Percentiles rank a stretch among this genome's conserved stretches.
phyloP scores from a whole-genome alignment of 1,284 basidiomycete species.

The Hemileia vastatrix region DNA sequence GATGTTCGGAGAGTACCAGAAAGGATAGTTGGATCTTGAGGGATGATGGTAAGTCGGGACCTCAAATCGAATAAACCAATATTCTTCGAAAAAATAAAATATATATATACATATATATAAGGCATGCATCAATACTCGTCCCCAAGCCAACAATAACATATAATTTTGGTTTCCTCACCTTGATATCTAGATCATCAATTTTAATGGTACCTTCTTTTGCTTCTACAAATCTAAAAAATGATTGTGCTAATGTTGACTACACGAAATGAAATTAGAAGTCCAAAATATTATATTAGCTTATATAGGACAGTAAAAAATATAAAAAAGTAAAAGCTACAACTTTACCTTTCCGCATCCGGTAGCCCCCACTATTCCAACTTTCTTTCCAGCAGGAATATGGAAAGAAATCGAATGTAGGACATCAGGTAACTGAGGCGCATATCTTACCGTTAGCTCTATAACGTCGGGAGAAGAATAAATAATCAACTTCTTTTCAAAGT shows the following conservation, averaged over 20 bases:
- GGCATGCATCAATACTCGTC: background rate
- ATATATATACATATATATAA: conserved; percentile 52
- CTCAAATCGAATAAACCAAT: conserved; percentile 80
- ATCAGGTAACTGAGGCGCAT: conserved; percentile 60
- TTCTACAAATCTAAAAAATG: conserved; percentile 22
- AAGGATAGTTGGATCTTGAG: conserved; percentile 70
- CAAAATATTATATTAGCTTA: too few species aligned
- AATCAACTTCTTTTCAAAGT: background rate
- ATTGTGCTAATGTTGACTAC: conserved; percentile 11
- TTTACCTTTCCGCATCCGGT: conserved; percentile 98
- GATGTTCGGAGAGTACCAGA: conserved; percentile 77
- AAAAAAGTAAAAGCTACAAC: conserved; percentile 78
- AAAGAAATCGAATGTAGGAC: conserved; percentile 62
- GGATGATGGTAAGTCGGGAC: conserved; percentile 62
- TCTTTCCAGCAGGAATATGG: conserved; percentile 75
- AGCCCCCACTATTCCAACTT: conserved; percentile 90
- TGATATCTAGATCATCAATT: conserved; percentile 23
- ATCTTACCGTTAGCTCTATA: conserved; percentile 55
- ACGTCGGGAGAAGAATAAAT: background rate
- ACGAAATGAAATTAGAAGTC: too few species aligned
- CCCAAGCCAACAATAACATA: conserved; percentile 72
- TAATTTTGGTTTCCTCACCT: too few species aligned
- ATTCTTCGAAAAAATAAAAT: conserved; percentile 36
- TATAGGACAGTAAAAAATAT: conserved; percentile 35
- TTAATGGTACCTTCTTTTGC: conserved; percentile 3